These are phyloP conservation scores for Epichloe typhina DNA, from an alignment of 2,329 filamentous ascomycete genomes.

Conservation along the genomic window DNA sequence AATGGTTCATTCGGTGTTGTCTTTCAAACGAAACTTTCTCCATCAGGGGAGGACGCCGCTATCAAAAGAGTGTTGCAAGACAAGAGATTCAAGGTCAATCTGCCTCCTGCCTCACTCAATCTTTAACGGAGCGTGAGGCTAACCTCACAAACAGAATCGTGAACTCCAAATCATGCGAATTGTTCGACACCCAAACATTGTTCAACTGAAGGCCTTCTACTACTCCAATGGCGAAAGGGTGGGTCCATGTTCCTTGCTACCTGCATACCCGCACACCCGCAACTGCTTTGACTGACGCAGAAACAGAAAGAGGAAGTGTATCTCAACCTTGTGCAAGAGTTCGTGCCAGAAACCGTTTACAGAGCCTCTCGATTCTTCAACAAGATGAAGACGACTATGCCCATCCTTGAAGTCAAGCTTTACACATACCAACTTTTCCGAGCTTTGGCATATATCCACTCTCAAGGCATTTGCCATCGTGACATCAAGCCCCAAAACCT, in stretches of 20 bases:
- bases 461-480: conserved; percentile 95
- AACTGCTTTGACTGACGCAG: not conserved
- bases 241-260: conserved; percentile 19
- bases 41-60: conserved; percentile 94
- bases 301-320: conserved; percentile 92
- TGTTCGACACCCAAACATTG: conserved; percentile 95
- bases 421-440: conserved; percentile 99
- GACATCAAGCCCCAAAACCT: conserved; percentile 99
- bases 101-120: too few species aligned
- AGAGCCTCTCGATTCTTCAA: conserved; percentile 97
- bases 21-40: conserved; percentile 96
- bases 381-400: conserved; percentile 99
- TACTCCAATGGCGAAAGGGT: conserved; percentile 98
- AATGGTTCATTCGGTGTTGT: conserved; percentile 98
- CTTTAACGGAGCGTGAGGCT: not conserved
- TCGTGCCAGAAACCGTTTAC: conserved; percentile 96
- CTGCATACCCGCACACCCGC: not conserved
- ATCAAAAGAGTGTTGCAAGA: conserved; percentile 98
- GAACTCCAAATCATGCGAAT: conserved; percentile 99
- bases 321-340: conserved; percentile 95
- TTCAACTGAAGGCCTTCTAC: conserved; percentile 98
- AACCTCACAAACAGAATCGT: conserved; percentile 56
- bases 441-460: conserved; percentile 96
- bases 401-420: conserved; percentile 94
- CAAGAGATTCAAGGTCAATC: conserved; percentile 91